phyloP scores from a whole-genome alignment of 2,329 filamentous ascomycete species.

The Rhexocercosporidium sp. region DNA sequence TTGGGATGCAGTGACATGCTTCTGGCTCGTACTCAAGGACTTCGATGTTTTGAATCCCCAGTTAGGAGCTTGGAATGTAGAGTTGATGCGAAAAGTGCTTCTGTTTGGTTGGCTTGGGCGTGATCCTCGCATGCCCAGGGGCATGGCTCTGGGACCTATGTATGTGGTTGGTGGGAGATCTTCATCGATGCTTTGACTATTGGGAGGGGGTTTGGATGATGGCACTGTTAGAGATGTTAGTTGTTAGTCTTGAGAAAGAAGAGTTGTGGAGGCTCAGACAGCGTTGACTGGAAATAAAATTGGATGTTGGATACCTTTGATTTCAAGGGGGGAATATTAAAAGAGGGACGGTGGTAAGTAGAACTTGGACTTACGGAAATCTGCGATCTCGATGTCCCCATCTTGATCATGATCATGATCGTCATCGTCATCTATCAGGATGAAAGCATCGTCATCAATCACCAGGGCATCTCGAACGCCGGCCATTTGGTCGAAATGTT shows the following conservation, averaged over 20 bases:
- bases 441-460: conserved; percentile 18
- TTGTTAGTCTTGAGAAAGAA: not conserved
- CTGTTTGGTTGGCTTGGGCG: not conserved
- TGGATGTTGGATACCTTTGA: too few relatives aligned
- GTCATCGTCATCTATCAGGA: conserved; percentile 11
- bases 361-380: conserved; percentile 2
- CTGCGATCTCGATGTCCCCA: not conserved
- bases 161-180: not conserved
- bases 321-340: too few relatives aligned
- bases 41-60: not conserved
- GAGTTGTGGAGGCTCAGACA: not conserved
- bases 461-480: not conserved
- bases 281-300: not conserved
- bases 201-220: not conserved
- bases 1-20: not conserved
- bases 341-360: not conserved
- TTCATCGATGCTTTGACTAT: not conserved
- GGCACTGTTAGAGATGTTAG: not conserved
- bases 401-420: not conserved
- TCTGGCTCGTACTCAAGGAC: not conserved
- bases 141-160: not conserved
- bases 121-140: not conserved
- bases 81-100: not conserved
- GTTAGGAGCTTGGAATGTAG: not conserved
- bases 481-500: conserved; percentile 5